Percentiles rank a stretch among this genome's conserved stretches.
Conservation (phyloP, 768 basidiomycete genomes). For the Pholiota microspora region DNA sequence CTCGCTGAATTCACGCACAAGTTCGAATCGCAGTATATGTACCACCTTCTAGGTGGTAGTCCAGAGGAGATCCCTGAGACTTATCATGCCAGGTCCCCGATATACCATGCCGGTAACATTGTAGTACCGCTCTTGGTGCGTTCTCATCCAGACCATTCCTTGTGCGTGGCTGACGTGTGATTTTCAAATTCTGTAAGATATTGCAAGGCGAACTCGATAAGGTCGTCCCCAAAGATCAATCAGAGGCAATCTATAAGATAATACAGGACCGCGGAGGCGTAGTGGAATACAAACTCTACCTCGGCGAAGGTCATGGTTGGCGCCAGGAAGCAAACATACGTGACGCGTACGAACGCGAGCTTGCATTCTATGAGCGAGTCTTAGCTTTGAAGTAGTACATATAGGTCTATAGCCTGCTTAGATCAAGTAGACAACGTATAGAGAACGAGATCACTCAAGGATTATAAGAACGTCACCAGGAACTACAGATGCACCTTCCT, state of each 20-base stretch:
- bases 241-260: slow-evolving; percentile 50
- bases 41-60: slow-evolving; percentile 61
- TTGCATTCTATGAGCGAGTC: slow-evolving; percentile 42
- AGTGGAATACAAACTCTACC: slow-evolving; percentile 56
- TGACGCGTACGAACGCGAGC: slow-evolving; percentile 46
- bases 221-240: slow-evolving; percentile 64
- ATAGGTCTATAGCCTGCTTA: neutral
- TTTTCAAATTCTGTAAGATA: slow-evolving; percentile 43
- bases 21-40: slow-evolving; percentile 59
- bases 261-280: slow-evolving; percentile 44
- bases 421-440: no score
- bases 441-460: neutral
- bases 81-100: slow-evolving; percentile 59
- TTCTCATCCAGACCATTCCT: neutral
- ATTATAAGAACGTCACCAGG: slow-evolving; percentile 45
- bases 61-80: slow-evolving; percentile 54
- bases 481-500: slow-evolving; percentile 42
- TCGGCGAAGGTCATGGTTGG: slow-evolving; percentile 65
- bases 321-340: slow-evolving; percentile 49
- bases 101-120: slow-evolving; percentile 62
- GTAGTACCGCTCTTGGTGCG: slow-evolving; percentile 11
- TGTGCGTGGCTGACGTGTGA: neutral
- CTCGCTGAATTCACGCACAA: slow-evolving; percentile 71
- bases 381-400: neutral
- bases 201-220: slow-evolving; percentile 61